These are phyloP conservation scores for Fistulifera solaris DNA, from an alignment of 108 stramenopile species.

Conservation along the genomic window DNA sequence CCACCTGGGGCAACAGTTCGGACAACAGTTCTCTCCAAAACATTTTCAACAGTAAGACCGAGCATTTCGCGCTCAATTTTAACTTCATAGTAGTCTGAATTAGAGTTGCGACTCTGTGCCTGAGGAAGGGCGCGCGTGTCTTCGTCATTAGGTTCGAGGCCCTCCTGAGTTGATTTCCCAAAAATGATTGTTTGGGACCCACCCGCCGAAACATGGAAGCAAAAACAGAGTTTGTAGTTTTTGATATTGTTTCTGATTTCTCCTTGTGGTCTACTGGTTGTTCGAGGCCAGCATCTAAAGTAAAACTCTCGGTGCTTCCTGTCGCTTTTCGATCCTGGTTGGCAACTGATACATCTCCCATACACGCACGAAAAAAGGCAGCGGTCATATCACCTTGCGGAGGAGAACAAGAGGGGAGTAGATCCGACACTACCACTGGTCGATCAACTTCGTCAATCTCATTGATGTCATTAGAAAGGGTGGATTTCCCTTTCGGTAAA, in stretches of 20 bases:
- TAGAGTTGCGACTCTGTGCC: too few species aligned
- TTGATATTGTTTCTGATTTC: too few species aligned
- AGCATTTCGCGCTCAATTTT: constrained; percentile 78
- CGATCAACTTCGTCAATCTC: constrained; percentile 18
- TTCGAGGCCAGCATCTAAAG: too few species aligned
- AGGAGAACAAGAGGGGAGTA: constrained; percentile 44
- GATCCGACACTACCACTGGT: constrained; percentile 32
- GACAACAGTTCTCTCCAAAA: constrained; percentile 80
- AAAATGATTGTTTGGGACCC: too few species aligned
- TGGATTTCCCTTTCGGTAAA: constrained; percentile 9
- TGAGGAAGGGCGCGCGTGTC: too few species aligned
- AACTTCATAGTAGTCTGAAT: constrained; percentile 41
- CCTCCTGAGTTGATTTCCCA: too few species aligned
- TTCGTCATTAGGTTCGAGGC: too few species aligned
- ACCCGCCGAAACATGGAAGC: too few species aligned
- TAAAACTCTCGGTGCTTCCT: too few species aligned
- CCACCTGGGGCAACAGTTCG: constrained; percentile 74
- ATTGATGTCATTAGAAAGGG: not conserved
- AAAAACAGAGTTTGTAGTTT: too few species aligned
- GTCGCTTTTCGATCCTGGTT: too few species aligned
- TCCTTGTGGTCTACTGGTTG: too few species aligned
- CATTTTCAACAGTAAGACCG: constrained; percentile 86
- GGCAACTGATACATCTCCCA: constrained; percentile 3
- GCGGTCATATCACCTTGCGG: constrained; percentile 34
- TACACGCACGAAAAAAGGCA: constrained; percentile 40